These are phyloP conservation scores for Avicennia marina DNA, from an alignment of 257 asterid species.

Conservation along the genomic window DNA sequence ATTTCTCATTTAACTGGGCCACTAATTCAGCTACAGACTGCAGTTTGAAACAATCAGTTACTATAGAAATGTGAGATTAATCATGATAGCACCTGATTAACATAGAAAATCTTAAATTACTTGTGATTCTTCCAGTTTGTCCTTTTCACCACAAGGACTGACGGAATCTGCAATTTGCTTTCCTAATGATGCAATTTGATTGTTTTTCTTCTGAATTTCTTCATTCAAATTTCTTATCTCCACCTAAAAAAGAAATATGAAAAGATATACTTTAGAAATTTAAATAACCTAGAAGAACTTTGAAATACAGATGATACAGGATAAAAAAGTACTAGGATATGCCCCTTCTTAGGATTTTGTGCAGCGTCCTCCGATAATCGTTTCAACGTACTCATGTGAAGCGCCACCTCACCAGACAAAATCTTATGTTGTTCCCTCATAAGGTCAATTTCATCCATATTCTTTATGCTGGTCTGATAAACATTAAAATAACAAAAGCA, in stretches of 20 bases:
- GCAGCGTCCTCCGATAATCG: slow-evolving; percentile 75
- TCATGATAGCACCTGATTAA: slow-evolving; percentile 9
- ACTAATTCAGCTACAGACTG: slow-evolving; percentile 71
- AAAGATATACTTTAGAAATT: slow-evolving; percentile 16
- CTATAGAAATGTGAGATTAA: slow-evolving; percentile 1
- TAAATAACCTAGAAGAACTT: slow-evolving; percentile 15
- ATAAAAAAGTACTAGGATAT: slow-evolving; percentile 48
- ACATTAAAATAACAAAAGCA: slow-evolving; percentile 19
- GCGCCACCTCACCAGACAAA: slow-evolving; percentile 87
- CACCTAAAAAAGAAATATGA: slow-evolving; percentile 36
- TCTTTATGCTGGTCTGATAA: slow-evolving; percentile 59
- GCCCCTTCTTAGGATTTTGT: slow-evolving; percentile 57
- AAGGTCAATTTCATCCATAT: slow-evolving; percentile 82
- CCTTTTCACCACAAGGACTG: slow-evolving; percentile 44
- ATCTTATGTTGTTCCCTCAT: slow-evolving; percentile 90
- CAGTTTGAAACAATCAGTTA: slow-evolving; percentile 28
- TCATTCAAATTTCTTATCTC: slow-evolving; percentile 73
- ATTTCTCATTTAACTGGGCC: slow-evolving; percentile 85
- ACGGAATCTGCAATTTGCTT: slow-evolving; percentile 66
- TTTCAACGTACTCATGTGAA: slow-evolving; percentile 74
- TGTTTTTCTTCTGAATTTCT: slow-evolving; percentile 63
- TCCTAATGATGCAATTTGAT: slow-evolving; percentile 68
- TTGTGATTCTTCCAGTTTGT: slow-evolving; percentile 55
- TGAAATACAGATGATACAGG: slow-evolving; percentile 10
- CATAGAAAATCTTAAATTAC: slow-evolving; percentile 35